A percentile compares a stretch with the other conserved stretches of the same genome.
Conservation (phyloP, 805 yeast genomes). For the Starmerella asiatica region DNA sequence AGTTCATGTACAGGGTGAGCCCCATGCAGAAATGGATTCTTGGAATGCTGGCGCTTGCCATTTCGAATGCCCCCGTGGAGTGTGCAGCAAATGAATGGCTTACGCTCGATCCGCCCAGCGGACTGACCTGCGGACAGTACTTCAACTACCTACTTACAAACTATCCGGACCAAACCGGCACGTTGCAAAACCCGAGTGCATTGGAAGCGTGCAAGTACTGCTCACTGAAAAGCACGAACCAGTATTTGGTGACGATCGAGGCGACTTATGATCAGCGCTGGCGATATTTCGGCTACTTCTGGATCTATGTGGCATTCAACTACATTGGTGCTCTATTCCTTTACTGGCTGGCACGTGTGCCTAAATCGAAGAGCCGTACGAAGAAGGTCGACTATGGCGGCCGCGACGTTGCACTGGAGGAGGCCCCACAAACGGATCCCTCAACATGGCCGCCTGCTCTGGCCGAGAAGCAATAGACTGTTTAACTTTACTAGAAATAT, state of each 20-base stretch:
- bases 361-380: slow-evolving; percentile 21
- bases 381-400: slow-evolving; percentile 16
- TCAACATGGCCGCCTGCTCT: slow-evolving; percentile 11
- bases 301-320: slow-evolving; percentile 47
- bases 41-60: slow-evolving; percentile 36
- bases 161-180: slow-evolving; percentile 35
- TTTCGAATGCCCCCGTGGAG: slow-evolving; percentile 39
- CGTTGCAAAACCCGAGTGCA: slow-evolving; percentile 40
- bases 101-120: slow-evolving; percentile 40
- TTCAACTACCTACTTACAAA: slow-evolving; percentile 32
- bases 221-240: slow-evolving; percentile 30
- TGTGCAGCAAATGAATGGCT: slow-evolving; percentile 41
- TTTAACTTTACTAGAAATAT: too few relatives aligned
- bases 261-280: slow-evolving; percentile 39
- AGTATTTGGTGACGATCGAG: slow-evolving; percentile 33
- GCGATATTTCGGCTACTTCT: slow-evolving; percentile 54
- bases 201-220: slow-evolving; percentile 34
- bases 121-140: slow-evolving; percentile 52
- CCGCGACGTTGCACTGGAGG: slow-evolving; percentile 18
- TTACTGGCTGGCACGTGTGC: slow-evolving; percentile 26
- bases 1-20: slow-evolving; percentile 62
- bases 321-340: slow-evolving; percentile 25
- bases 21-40: slow-evolving; percentile 60
- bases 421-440: slow-evolving; percentile 5
- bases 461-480: too few relatives aligned